Base-by-base conservation (phyloP, 2,329 filamentous ascomycete species). In the Penicillium expansum region DNA sequence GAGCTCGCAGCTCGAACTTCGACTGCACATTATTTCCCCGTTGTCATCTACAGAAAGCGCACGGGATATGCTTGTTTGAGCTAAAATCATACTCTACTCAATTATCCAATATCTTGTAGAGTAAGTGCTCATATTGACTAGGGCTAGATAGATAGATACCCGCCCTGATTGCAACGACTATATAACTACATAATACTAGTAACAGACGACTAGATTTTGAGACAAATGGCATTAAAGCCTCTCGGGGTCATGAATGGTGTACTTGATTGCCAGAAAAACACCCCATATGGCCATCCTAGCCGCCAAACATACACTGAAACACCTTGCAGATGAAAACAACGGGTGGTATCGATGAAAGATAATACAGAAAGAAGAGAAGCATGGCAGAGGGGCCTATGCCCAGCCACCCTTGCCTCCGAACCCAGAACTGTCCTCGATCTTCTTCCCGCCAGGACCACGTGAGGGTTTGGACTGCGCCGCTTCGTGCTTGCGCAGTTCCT, bases 401-500 rank as follows among this genome's bases (percentile, higher is more conserved):
- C 72, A 74, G 27, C 71, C 72, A 13, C 71, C 66, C 45, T 75
- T 75, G 9, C 71, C 71, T 37, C 68, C 72, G 57, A 73, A 74
- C 24, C 66, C 67, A 30, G 71, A 71, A 48, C 67, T 71, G 27
- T 75, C 73, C 44, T 82, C 80, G 33, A 77, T 76, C 62, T 79
- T 81, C 70, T 81, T 81, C 62, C 76, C 75, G 13, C 70, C 72
- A 45, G 70, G 69, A 13, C 75, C 75, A 37, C 72, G 73, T n/a
- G 69, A 73, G 0, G 87, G 86, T 73, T 89, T 93, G 69, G 92
- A 89, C 77, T 96, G 92, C n/a, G 92, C 90, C 1, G 90, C 88
- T 75, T 96, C 91, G 71, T 97, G 92, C 65, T 92, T 87, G 69
- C 89, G 82, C 64, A 97, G 76, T 75, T 97, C 94, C 64, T 99